A percentile compares a stretch with the other conserved stretches of the same genome.
phyloP scores from a whole-genome alignment of 208 protist species.

The Angomonas ambiguus region DNA sequence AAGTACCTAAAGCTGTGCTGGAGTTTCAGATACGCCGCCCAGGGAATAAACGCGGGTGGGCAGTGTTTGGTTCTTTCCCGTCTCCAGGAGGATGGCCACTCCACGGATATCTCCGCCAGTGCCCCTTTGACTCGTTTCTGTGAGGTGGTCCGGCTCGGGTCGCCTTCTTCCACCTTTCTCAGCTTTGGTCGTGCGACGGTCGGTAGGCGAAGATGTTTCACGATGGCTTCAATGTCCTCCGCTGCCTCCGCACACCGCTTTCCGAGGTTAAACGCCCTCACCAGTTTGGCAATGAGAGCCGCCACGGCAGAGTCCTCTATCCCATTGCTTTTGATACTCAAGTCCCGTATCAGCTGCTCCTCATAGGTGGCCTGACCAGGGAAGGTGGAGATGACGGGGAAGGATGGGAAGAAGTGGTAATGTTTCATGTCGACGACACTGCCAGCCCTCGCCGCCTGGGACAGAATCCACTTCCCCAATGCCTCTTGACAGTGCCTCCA shows the following conservation, averaged over 20 bases:
- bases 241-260: conserved; percentile 47
- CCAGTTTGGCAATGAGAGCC: conserved; percentile 23
- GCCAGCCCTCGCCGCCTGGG: conserved; percentile 62
- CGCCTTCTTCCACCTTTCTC: conserved; percentile 38
- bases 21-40: conserved; percentile 65
- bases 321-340: conserved; percentile 73
- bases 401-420: conserved; percentile 40
- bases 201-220: conserved; percentile 27
- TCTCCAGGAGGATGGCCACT: conserved; percentile 29
- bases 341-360: conserved; percentile 77
- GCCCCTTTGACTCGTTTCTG: conserved; percentile 43
- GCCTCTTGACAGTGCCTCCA: conserved; percentile 85
- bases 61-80: not conserved
- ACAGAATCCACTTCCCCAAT: conserved; percentile 85
- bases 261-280: conserved; percentile 48
- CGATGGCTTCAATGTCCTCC: conserved; percentile 22
- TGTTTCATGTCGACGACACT: conserved; percentile 16
- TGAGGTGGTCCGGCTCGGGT: conserved; percentile 30
- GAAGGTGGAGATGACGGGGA: conserved; percentile 5
- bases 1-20: conserved; percentile 49
- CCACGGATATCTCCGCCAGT: conserved; percentile 47
- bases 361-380: conserved; percentile 43
- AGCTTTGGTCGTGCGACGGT: conserved; percentile 22
- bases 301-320: conserved; percentile 29
- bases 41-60: conserved; percentile 57